phyloP scores from a whole-genome alignment of 306 rosid species.

The Alnus rubra region DNA sequence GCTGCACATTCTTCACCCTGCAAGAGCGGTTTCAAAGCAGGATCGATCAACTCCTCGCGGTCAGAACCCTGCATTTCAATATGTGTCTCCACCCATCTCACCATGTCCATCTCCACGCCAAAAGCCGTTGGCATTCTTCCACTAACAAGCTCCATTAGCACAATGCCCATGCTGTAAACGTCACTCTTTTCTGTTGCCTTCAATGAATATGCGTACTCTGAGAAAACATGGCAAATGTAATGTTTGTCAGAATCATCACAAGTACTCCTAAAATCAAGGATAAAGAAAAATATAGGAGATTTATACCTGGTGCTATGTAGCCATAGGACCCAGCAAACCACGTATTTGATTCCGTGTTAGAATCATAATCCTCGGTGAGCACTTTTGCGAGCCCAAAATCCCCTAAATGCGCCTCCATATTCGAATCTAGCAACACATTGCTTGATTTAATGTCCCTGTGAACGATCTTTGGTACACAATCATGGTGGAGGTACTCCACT shows the following conservation, averaged over 20 bases:
- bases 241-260: not conserved
- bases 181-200: constrained; percentile 89
- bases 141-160: constrained; percentile 86
- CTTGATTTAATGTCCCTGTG: constrained; percentile 91
- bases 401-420: constrained; percentile 93
- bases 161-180: constrained; percentile 93
- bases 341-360: constrained; percentile 66
- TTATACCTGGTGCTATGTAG: constrained; percentile 89
- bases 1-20: constrained; percentile 63
- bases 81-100: constrained; percentile 81
- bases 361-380: constrained; percentile 57
- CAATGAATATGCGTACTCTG: constrained; percentile 86
- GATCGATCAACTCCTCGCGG: constrained; percentile 65
- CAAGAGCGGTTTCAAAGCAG: constrained; percentile 57
- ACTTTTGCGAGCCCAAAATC: constrained; percentile 91
- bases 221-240: constrained; percentile 17
- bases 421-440: constrained; percentile 78
- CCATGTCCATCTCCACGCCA: constrained; percentile 89
- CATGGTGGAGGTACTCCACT: constrained; percentile 92
- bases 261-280: not conserved
- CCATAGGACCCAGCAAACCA: constrained; percentile 93
- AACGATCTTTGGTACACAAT: constrained; percentile 78
- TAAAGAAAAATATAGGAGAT: not conserved
- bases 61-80: constrained; percentile 45
- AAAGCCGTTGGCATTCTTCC: constrained; percentile 85